Percentiles rank a stretch among this genome's conserved stretches.
Conservation (phyloP, 768 basidiomycete genomes). For the Tephrocybe rancida region DNA sequence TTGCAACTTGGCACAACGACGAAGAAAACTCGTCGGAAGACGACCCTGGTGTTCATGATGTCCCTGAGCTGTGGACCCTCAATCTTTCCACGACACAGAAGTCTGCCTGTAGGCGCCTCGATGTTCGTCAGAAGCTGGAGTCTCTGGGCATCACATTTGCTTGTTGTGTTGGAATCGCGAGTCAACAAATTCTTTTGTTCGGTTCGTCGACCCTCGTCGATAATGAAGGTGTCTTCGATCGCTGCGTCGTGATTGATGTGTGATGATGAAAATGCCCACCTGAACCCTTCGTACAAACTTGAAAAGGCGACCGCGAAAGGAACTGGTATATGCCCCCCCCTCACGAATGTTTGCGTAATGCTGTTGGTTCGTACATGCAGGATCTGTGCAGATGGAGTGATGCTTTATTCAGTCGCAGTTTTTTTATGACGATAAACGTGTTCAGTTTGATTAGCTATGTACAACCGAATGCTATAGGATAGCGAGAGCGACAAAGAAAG, state of each 20-base stretch:
- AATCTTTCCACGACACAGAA: slow-evolving; percentile 1
- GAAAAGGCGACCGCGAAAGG: too few relatives aligned
- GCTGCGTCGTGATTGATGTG: not conserved
- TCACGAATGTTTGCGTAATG: too few relatives aligned
- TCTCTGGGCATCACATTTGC: not conserved
- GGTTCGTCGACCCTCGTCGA: not conserved
- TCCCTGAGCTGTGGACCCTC: not conserved
- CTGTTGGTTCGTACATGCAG: too few relatives aligned
- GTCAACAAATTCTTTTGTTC: not conserved
- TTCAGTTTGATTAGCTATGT: too few relatives aligned
- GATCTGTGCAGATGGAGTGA: too few relatives aligned
- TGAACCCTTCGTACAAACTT: too few relatives aligned
- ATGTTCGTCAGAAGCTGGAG: not conserved
- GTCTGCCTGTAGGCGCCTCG: not conserved
- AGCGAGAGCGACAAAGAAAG: too few relatives aligned
- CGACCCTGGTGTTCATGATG: not conserved
- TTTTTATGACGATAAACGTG: too few relatives aligned
- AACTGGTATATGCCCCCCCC: too few relatives aligned
- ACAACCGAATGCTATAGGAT: too few relatives aligned
- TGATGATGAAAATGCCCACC: not conserved
- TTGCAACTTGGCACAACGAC: slow-evolving; percentile 1
- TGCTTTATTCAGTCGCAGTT: too few relatives aligned
- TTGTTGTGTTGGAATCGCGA: not conserved
- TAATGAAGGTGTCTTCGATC: not conserved
- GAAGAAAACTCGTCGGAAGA: not conserved